phyloP scores from a whole-genome alignment of 768 basidiomycete genomes.

The Pleurotus salmoneostramineus region DNA sequence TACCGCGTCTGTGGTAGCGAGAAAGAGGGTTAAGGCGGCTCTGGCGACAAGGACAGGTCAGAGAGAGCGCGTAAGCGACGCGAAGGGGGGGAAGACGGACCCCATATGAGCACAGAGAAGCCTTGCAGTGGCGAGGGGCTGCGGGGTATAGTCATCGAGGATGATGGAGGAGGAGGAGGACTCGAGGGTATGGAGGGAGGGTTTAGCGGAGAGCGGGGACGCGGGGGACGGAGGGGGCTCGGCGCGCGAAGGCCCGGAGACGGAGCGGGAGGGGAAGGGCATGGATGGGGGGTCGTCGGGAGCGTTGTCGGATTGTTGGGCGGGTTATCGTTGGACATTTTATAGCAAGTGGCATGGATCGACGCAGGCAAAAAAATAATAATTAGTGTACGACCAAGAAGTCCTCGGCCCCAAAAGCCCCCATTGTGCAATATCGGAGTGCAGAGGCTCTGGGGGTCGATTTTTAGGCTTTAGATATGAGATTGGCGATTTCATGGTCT shows the following conservation, averaged over 20 bases:
- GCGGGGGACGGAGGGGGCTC: not conserved
- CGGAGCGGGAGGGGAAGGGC: not conserved
- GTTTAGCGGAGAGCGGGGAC: conserved; percentile 7
- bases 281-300: not conserved
- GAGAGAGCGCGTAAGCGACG: not conserved
- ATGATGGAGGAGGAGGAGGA: conserved; percentile 28
- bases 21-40: conserved; percentile 75
- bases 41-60: conserved; percentile 29
- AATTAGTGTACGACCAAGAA: conserved; percentile 8
- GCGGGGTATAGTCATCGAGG: conserved; percentile 19
- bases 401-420: conserved; percentile 8
- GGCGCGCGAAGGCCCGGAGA: not conserved
- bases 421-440: conserved; percentile 9
- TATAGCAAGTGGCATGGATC: conserved; percentile 2
- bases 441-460: not conserved
- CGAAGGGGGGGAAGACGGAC: conserved; percentile 32
- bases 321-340: not conserved
- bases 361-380: conserved; percentile 8
- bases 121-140: conserved; percentile 47
- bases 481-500: not conserved
- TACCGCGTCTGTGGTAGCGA: conserved; percentile 85
- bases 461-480: conserved; percentile 8
- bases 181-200: conserved; percentile 16
- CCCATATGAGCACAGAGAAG: conserved; percentile 68
- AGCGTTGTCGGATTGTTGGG: not conserved